Evolutionary conservation across 352 stramenopile species (phyloP).

Genomic region (Albugo candida): DNA sequence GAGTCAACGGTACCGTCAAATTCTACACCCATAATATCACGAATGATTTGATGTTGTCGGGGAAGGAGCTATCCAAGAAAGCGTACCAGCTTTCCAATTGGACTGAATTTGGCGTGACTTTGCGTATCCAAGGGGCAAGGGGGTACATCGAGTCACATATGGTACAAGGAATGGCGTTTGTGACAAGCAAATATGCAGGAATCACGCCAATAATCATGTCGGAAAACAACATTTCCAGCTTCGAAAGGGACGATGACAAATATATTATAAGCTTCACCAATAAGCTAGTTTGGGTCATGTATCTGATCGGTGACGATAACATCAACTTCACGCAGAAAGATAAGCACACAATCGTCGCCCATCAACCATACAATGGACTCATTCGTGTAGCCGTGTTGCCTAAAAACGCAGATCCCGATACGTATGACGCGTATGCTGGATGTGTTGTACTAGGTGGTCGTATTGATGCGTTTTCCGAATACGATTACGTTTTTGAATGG

Average conservation of each 20-base stretch:
- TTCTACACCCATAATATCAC: slow-evolving; percentile 36
- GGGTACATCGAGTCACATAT: slow-evolving; percentile 20
- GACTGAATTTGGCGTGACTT: slow-evolving; percentile 33
- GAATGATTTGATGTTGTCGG: slow-evolving; percentile 49
- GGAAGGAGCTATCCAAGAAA: slow-evolving; percentile 28
- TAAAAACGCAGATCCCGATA: slow-evolving; percentile 15
- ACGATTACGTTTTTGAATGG: slow-evolving; percentile 5
- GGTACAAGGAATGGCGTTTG: slow-evolving; percentile 57
- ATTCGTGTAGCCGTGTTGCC: slow-evolving; percentile 25
- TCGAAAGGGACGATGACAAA: slow-evolving; percentile 7
- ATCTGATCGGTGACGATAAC: slow-evolving; percentile 15
- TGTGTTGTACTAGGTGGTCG: slow-evolving; percentile 5
- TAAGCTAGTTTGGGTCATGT: slow-evolving; percentile 35
- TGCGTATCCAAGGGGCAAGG: slow-evolving; percentile 15
- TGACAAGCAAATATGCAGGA: slow-evolving; percentile 27
- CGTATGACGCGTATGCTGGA: slow-evolving; percentile 15
- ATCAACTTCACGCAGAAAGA: slow-evolving; percentile 22
- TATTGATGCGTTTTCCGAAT: neutral
- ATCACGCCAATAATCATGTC: slow-evolving; percentile 28
- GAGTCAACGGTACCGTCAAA: slow-evolving; percentile 25
- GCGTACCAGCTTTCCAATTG: slow-evolving; percentile 45
- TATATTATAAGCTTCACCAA: slow-evolving; percentile 34
- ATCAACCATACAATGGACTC: slow-evolving; percentile 18
- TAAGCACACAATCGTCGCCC: slow-evolving; percentile 9
- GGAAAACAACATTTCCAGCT: slow-evolving; percentile 13